phyloP scores from a whole-genome alignment of 2,329 filamentous ascomycete species.

The Nemania sp. region DNA sequence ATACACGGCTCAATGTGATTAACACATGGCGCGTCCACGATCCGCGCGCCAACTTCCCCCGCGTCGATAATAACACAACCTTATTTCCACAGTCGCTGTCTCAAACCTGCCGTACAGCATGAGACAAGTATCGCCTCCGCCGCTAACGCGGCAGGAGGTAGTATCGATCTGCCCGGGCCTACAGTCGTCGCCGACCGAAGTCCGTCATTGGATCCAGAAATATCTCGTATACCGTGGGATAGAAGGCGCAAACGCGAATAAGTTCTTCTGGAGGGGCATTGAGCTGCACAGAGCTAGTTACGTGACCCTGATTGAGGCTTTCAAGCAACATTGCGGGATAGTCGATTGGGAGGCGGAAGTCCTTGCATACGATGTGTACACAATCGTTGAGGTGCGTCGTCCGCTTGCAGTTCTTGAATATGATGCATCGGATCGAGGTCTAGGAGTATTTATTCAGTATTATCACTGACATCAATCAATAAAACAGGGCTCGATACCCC shows the following conservation, averaged over 20 bases:
- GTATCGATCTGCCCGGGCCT: constrained; percentile 15
- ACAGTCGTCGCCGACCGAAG: constrained; percentile 12
- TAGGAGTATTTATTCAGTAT: not conserved
- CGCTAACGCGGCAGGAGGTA: constrained; percentile 13
- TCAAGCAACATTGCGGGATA: constrained; percentile 21
- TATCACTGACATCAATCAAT: not conserved
- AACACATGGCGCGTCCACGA: not conserved
- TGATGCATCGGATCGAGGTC: not conserved
- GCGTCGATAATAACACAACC: not conserved
- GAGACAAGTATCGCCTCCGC: not conserved
- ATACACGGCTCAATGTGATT: not conserved
- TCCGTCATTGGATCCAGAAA: constrained; percentile 21
- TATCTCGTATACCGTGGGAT: constrained; percentile 25
- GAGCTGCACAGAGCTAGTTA: constrained; percentile 19
- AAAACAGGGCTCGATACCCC: constrained; percentile 19
- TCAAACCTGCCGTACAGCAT: not conserved
- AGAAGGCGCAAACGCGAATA: constrained; percentile 1
- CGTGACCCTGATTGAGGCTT: constrained; percentile 11
- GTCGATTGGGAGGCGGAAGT: constrained; percentile 25
- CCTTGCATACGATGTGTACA: constrained; percentile 22
- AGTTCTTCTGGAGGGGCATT: constrained; percentile 21
- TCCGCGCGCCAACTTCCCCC: not conserved
- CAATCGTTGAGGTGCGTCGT: constrained; percentile 20
- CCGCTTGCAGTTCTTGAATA: not conserved
- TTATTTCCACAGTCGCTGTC: not conserved